phyloP scores from a whole-genome alignment of 2,329 filamentous ascomycete species.

The Chrysoporthe austroafricana region DNA sequence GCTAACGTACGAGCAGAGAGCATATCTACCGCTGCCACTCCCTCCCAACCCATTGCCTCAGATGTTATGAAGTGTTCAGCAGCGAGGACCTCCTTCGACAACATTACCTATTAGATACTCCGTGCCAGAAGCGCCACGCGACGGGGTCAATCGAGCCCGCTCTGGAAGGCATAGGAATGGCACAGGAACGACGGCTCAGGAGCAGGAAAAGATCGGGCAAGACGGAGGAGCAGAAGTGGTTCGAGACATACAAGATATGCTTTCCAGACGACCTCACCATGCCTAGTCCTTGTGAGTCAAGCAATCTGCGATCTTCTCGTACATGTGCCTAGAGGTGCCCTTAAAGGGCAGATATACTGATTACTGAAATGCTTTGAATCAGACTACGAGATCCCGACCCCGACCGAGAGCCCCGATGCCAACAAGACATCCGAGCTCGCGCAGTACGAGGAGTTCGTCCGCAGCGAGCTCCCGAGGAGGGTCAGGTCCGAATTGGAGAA shows the following conservation, averaged over 20 bases:
- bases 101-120: constrained; percentile 20
- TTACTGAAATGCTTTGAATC: too few species aligned
- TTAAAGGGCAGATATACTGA: neutral
- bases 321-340: neutral
- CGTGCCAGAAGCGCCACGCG: constrained; percentile 21
- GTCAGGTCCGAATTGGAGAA: constrained; percentile 27
- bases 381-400: constrained; percentile 23
- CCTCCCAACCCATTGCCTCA: constrained; percentile 25
- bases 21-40: constrained; percentile 30
- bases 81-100: constrained; percentile 22
- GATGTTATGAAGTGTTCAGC: constrained; percentile 27
- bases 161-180: constrained; percentile 25
- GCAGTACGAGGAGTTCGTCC: constrained; percentile 28
- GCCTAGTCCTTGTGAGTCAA: constrained; percentile 26
- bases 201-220: constrained; percentile 23
- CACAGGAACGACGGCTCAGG: constrained; percentile 22
- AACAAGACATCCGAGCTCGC: constrained; percentile 17
- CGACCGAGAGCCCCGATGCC: neutral
- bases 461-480: constrained; percentile 25
- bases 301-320: neutral
- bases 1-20: constrained; percentile 14
- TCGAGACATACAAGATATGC: constrained; percentile 26
- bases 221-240: constrained; percentile 29
- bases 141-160: neutral
- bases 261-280: constrained; percentile 27